Percentiles rank a stretch among this genome's conserved stretches.
Conservation (phyloP, 371 early-diverging fungal genomes). For the Mortierella sp. region DNA sequence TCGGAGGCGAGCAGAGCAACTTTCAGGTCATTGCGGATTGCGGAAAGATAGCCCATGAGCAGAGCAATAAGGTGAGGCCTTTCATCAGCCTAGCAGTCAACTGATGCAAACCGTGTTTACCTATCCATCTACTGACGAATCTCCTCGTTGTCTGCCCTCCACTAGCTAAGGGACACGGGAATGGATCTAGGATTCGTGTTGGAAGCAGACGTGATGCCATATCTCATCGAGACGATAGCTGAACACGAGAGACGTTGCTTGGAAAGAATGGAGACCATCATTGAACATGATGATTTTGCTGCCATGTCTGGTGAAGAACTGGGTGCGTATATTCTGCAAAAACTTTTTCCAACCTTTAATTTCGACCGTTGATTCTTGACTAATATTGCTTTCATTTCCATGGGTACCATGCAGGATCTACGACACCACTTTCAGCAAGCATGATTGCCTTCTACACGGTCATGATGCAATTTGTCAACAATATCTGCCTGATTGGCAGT, state of each 20-base stretch:
- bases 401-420: slow-evolving; percentile 10
- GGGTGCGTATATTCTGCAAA: slow-evolving; percentile 31
- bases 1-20: slow-evolving; percentile 73
- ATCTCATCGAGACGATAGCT: slow-evolving; percentile 74
- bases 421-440: slow-evolving; percentile 61
- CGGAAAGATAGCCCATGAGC: slow-evolving; percentile 78
- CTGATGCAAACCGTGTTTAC: background rate
- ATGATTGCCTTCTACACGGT: slow-evolving; percentile 73
- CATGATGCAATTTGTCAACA: slow-evolving; percentile 83
- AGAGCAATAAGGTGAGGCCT: slow-evolving; percentile 71
- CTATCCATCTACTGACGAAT: too few species aligned
- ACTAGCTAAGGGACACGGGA: slow-evolving; percentile 71
- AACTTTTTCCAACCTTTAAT: background rate
- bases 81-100: background rate
- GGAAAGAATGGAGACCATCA: slow-evolving; percentile 67
- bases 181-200: slow-evolving; percentile 88
- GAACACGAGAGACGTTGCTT: slow-evolving; percentile 62
- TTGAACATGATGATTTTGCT: slow-evolving; percentile 69
- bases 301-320: slow-evolving; percentile 68
- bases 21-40: slow-evolving; percentile 90
- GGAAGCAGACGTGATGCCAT: slow-evolving; percentile 80
- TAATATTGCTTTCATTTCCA: background rate
- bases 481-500: slow-evolving; percentile 75
- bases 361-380: background rate
- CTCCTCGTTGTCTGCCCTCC: background rate